Evolutionary conservation across 83 land plant species (phyloP), one percentile per base, ranked within the genome.

Genomic region (Larix sibirica): DNA sequence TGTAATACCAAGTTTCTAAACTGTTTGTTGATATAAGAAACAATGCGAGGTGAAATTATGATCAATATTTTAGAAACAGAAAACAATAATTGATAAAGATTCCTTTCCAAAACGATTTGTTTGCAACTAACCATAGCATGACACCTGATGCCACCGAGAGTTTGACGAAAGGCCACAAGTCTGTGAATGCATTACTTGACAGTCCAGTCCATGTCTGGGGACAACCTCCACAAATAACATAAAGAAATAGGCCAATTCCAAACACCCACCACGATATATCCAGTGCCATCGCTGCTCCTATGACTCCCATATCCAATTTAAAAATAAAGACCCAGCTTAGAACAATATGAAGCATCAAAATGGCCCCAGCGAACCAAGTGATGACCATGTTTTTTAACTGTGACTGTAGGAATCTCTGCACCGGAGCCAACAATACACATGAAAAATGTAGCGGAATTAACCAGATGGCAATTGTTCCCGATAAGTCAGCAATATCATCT

Each of bases 81-180:
- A 33, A 33, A 33, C 36, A 33, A 33, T 33, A 33, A 33, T 33
- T 33, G 36, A 33, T 33, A 33, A 33, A 33, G 36, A 33, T 33
- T 33, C 36, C 36, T 33, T 33, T 33, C 36, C 36, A 33, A 33
- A 33, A 33, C 36, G 36, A 33, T 33, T 33, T 33, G 36, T 33
- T 33, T 33, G 36, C 36, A 33, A 56, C 83, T 73, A 54, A 90
- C 93, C 96, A 95, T 4, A 91, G 42, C 97, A 95, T 95, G 26
- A 84, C 84, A 17, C 96, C 92, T 40, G 95, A 92, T 1, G 97
- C 93, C 0, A 91, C 50, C 13, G 97, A 95, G 21, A 95, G 94
- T 88, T 90, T 91, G 62, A 95, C 28, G 10, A 93, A 85, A 17
- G 85, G 86, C 87, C 86, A 87, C 17, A 93, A 80, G 80, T 93